phyloP scores from a whole-genome alignment of 306 rosid species.

The Inga oerstediana region DNA sequence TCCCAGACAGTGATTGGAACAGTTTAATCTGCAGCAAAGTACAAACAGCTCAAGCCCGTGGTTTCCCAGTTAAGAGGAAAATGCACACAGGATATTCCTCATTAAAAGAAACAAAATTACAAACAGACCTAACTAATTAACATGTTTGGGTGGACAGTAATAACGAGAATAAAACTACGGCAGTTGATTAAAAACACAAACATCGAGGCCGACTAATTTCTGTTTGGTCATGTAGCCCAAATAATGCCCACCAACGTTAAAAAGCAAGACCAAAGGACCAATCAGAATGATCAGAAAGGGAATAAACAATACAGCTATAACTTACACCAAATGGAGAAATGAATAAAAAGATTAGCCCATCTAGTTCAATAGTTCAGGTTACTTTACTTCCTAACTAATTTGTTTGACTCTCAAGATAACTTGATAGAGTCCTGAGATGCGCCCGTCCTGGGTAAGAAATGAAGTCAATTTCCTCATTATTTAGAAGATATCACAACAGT shows the following conservation, averaged over 20 bases:
- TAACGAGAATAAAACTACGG: background rate
- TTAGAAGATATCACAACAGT: slow-evolving; percentile 3
- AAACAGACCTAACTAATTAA: background rate
- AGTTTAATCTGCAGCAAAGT: slow-evolving; percentile 26
- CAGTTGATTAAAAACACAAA: background rate
- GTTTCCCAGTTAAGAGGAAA: background rate
- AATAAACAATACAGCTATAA: slow-evolving; percentile 3
- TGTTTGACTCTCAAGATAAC: background rate
- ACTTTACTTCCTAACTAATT: background rate
- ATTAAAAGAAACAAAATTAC: background rate
- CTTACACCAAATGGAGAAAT: slow-evolving; percentile 1
- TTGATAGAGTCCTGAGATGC: background rate
- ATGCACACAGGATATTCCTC: slow-evolving; percentile 10
- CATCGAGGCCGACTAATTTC: background rate
- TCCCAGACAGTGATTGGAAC: background rate
- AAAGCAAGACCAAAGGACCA: slow-evolving; percentile 22
- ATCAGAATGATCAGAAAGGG: background rate
- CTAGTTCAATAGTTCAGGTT: background rate
- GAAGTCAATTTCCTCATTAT: background rate
- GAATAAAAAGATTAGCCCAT: background rate
- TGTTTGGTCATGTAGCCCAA: slow-evolving; percentile 6
- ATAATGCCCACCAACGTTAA: background rate
- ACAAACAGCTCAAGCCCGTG: slow-evolving; percentile 1
- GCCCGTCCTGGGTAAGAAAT: background rate
- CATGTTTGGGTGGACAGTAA: slow-evolving; percentile 8